Percentiles rank a stretch among this genome's conserved stretches.
Evolutionary conservation across 768 basidiomycete species (phyloP).

Genomic region (Rhodosporidiobolus odoratus): DNA sequence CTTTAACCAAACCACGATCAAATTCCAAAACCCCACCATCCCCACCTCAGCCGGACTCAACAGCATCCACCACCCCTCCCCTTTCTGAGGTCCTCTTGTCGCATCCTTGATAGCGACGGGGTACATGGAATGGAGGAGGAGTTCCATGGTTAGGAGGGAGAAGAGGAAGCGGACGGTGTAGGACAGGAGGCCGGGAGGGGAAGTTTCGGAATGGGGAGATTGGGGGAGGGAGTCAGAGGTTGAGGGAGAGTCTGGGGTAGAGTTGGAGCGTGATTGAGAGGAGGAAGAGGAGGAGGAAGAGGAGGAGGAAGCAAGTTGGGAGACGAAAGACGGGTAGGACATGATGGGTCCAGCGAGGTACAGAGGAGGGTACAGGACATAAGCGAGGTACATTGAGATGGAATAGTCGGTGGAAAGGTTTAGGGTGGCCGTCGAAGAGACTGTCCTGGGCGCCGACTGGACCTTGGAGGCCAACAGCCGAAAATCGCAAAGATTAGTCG

Average conservation of each 20-base stretch:
- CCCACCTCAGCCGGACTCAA: constrained; percentile 3
- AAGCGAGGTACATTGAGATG: constrained; percentile 69
- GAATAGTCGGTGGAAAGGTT: constrained; percentile 59
- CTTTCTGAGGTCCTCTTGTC: constrained; percentile 34
- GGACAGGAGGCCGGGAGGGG: constrained; percentile 42
- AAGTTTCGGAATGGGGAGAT: constrained; percentile 1
- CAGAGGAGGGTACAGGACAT: constrained; percentile 83
- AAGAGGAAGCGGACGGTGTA: constrained; percentile 68
- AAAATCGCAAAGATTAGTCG: not conserved
- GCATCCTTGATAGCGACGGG: constrained; percentile 92
- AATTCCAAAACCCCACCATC: constrained; percentile 95
- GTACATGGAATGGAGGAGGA: constrained; percentile 88
- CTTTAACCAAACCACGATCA: constrained; percentile 94
- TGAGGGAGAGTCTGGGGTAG: constrained; percentile 43
- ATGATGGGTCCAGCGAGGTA: constrained; percentile 96
- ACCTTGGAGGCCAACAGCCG: no score
- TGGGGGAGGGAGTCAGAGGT: not conserved
- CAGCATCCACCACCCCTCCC: constrained; percentile 47
- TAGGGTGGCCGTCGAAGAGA: constrained; percentile 56
- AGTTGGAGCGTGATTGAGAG: constrained; percentile 43
- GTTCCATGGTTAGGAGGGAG: constrained; percentile 78
- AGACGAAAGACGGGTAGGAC: constrained; percentile 90
- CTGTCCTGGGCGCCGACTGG: not conserved
- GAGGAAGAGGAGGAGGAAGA: not conserved
- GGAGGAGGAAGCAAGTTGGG: constrained; percentile 60